Percentiles rank a stretch among this genome's conserved stretches.
Conservation (phyloP, 2,329 filamentous ascomycete species). For the Beauveria medogensis region DNA sequence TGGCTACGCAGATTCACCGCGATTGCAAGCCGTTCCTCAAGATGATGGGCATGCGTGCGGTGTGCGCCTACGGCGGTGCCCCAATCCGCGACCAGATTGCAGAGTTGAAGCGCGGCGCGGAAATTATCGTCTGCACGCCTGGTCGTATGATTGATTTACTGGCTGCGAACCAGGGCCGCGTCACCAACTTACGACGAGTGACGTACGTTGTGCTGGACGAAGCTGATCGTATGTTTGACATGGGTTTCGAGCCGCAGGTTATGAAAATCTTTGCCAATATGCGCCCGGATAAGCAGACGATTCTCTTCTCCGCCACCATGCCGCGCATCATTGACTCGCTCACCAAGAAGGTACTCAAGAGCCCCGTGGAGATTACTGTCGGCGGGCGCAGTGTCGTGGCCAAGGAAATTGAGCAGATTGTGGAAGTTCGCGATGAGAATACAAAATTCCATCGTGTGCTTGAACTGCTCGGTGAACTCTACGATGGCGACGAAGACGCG, state of each 20-base stretch:
- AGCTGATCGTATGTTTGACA: conserved; percentile 98
- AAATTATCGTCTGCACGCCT: conserved; percentile 91
- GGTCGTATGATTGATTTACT: conserved; percentile 93
- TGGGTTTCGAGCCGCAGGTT: conserved; percentile 98
- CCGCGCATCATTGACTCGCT: conserved; percentile 86
- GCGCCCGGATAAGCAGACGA: conserved; percentile 85
- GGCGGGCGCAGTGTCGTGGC: conserved; percentile 82
- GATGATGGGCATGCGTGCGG: conserved; percentile 72
- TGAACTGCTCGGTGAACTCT: conserved; percentile 79
- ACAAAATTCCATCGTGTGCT: conserved; percentile 79
- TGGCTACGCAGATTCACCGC: conserved; percentile 86
- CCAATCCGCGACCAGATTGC: conserved; percentile 98
- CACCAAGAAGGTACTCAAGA: conserved; percentile 78
- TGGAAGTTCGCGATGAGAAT: conserved; percentile 76
- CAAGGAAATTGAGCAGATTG: conserved; percentile 86
- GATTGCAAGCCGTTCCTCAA: conserved; percentile 95
- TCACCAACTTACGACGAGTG: conserved; percentile 81
- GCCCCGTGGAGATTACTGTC: conserved; percentile 85
- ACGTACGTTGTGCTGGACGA: conserved; percentile 95
- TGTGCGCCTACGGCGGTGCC: conserved; percentile 89
- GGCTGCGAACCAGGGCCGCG: conserved; percentile 85
- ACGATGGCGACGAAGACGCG: conserved; percentile 80
- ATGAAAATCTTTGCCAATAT: conserved; percentile 93
- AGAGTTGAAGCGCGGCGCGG: conserved; percentile 87
- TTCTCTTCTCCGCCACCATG: conserved; percentile 95